Conservation (phyloP, 148 eudicot species). For the Cornus kousa region DNA sequence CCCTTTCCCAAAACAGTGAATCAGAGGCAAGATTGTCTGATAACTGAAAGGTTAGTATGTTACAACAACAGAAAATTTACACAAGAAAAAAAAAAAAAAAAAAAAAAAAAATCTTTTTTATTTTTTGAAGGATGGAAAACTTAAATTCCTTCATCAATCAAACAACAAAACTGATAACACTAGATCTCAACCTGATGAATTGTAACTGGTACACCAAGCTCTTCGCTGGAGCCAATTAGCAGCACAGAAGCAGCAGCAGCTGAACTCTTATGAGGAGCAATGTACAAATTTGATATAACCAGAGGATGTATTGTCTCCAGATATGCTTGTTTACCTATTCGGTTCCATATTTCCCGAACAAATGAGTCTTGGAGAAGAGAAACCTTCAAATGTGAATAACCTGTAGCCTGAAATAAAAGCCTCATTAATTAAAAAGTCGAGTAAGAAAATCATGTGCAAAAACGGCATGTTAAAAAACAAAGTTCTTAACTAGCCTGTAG, state of each 20-base stretch:
- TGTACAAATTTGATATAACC: slow-evolving; percentile 69
- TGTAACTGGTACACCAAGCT: slow-evolving; percentile 85
- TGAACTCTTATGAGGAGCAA: slow-evolving; percentile 72
- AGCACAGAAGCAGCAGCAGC: slow-evolving; percentile 90
- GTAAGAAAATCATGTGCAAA: not conserved
- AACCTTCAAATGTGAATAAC: slow-evolving; percentile 84
- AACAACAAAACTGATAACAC: slow-evolving; percentile 6
- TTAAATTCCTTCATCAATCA: not conserved
- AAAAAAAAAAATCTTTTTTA: too few species aligned
- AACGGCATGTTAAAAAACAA: slow-evolving; percentile 8
- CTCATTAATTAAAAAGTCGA: slow-evolving; percentile 21
- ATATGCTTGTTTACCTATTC: slow-evolving; percentile 75
- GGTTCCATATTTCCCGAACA: slow-evolving; percentile 84
- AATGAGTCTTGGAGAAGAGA: slow-evolving; percentile 98
- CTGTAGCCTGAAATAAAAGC: slow-evolving; percentile 65
- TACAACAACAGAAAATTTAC: not conserved
- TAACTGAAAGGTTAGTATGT: slow-evolving; percentile 24
- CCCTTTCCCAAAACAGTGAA: slow-evolving; percentile 89
- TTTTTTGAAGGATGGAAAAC: not conserved
- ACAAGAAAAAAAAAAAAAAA: not conserved
- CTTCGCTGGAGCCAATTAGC: slow-evolving; percentile 94
- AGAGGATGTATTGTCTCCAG: slow-evolving; percentile 72
- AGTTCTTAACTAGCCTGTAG: slow-evolving; percentile 71
- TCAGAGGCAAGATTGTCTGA: slow-evolving; percentile 94
- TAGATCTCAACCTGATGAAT: slow-evolving; percentile 70